Base-by-base conservation (phyloP, 495 filamentous ascomycete species). In the Antarctomyces pellizariae region DNA sequence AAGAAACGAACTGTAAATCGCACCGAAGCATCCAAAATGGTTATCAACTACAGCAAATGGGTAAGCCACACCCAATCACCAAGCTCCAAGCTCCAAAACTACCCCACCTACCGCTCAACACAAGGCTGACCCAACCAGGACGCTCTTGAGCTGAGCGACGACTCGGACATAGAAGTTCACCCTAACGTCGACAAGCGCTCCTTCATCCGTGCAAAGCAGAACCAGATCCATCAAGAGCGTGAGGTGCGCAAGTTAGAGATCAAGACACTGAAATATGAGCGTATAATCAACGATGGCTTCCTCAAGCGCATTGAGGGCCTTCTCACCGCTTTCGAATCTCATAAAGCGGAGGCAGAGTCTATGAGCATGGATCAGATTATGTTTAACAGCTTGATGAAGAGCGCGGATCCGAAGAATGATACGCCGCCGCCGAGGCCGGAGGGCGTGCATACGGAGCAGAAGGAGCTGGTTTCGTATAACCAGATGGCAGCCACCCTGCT, bases 181-280 rank as follows among this genome's bases (percentile, higher is more conserved):
- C 86, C 89, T 31, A 97, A 97, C 53, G 86, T 97, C 48, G 86
- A 97, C 54, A 97, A 97, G 44, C 70, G 72, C 2, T 95, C 86
- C 29, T 97, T 97, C 53, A 97, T 97, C 47, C 78, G 86, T 29
- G 86, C 86, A 30, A 97, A 95, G 55, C 86, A 93, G 51, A 70
- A 75, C 42, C 80, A 95, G 47, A 97, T 97, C 44, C 86, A 97
- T 45, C 63, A 74, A 42, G 71, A 92, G 44, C 73, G 86, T 22
- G 55, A 64, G 30, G 69, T 80, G 38, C 75, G 86, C 28, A 75
- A 71, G 38, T 65, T 75, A 41, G 70, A 90, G 43, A 95, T 97
- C 45, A 64, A 74, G 40, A 90, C 82, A 2, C 56, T 84, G 36
- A 83, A 82, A 52, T 93, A 84, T 48, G 83, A 97, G 51, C 73